Evolutionary conservation across 306 rosid genomes (phyloP).

Genomic region (Parietaria judaica): DNA sequence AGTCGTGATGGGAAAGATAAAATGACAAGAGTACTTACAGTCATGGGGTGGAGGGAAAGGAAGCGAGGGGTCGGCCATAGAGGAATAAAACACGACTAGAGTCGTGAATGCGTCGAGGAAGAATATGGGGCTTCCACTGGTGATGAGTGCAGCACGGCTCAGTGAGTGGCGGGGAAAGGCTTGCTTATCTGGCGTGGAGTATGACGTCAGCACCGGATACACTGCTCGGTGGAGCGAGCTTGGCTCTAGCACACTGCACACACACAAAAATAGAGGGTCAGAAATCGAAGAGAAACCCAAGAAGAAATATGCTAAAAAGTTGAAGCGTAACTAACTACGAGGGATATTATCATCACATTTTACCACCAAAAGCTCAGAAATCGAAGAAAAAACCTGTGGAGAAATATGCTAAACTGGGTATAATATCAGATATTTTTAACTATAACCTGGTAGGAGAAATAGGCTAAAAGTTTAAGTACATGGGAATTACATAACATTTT

Average conservation of each 20-base stretch:
- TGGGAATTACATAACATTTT: too few species aligned
- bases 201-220: conserved; percentile 84
- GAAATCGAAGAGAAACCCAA: neutral
- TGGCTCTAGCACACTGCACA: conserved; percentile 75
- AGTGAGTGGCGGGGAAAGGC: conserved; percentile 89
- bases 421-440: too few species aligned
- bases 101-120: conserved; percentile 92
- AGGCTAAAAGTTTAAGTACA: too few species aligned
- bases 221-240: conserved; percentile 82
- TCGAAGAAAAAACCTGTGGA: too few species aligned
- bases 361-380: too few species aligned
- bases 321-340: neutral
- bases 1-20: neutral
- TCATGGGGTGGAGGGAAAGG: conserved; percentile 97
- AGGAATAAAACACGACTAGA: conserved; percentile 82
- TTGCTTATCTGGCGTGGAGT: conserved; percentile 72
- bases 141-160: conserved; percentile 89
- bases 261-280: conserved; percentile 13
- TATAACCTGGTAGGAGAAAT: too few species aligned
- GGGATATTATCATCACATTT: neutral
- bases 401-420: too few species aligned
- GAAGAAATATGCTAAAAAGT: conserved; percentile 10
- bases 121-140: conserved; percentile 96
- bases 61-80: conserved; percentile 71
- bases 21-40: conserved; percentile 40